A percentile compares a stretch with the other conserved stretches of the same genome.
Conservation (phyloP, 2,329 filamentous ascomycete species). For the Fusarium sp. region DNA sequence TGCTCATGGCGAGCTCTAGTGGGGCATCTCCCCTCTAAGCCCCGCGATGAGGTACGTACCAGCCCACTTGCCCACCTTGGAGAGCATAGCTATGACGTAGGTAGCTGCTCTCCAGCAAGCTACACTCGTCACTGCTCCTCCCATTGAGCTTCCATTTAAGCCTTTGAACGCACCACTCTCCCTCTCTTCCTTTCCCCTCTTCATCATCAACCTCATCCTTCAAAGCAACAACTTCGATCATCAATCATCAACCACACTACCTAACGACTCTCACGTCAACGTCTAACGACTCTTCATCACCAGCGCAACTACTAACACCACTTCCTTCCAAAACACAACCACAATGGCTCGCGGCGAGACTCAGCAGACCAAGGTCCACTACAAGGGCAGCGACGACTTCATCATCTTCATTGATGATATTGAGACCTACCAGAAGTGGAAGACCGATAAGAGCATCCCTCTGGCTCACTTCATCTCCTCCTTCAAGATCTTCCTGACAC, state of each 20-base stretch:
- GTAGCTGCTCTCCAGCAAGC: conserved; percentile 42
- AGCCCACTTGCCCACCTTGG: conserved; percentile 16
- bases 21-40: conserved; percentile 10
- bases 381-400: conserved; percentile 77
- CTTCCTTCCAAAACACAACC: conserved; percentile 34
- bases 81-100: conserved; percentile 39
- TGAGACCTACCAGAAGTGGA: conserved; percentile 82
- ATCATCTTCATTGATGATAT: conserved; percentile 69
- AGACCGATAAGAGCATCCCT: conserved; percentile 79
- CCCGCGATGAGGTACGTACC: conserved; percentile 30
- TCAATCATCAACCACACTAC: not conserved
- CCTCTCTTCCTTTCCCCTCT: conserved; percentile 14
- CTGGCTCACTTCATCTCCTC: conserved; percentile 86
- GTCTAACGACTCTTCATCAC: conserved; percentile 20
- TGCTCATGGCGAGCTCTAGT: conserved; percentile 2
- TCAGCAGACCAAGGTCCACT: conserved; percentile 81
- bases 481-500: conserved; percentile 90
- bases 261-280: conserved; percentile 4
- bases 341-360: conserved; percentile 79
- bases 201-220: conserved; percentile 28
- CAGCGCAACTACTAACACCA: conserved; percentile 19
- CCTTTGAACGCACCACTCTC: conserved; percentile 17
- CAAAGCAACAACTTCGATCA: conserved; percentile 8
- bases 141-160: conserved; percentile 42
- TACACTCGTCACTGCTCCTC: conserved; percentile 36